phyloP scores from a whole-genome alignment of 768 basidiomycete genomes.

The Pleurotus tuoliensis region DNA sequence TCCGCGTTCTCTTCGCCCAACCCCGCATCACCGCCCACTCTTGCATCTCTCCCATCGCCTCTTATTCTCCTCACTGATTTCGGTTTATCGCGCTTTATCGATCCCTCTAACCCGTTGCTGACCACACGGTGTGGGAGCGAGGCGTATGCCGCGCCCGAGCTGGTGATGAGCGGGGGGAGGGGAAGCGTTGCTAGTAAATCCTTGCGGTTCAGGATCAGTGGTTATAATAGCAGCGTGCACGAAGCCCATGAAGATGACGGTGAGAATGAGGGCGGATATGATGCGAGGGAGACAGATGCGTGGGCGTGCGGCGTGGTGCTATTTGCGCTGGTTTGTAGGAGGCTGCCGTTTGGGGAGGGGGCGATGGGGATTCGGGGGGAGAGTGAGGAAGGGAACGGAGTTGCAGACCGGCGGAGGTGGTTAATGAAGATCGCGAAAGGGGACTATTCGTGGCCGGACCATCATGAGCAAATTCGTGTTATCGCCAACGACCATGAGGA shows the following conservation, averaged over 20 bases:
- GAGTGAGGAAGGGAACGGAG: slow-evolving; percentile 22
- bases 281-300: slow-evolving; percentile 80
- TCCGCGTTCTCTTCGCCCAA: slow-evolving; percentile 14
- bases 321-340: slow-evolving; percentile 67
- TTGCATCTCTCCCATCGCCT: slow-evolving; percentile 42
- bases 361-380: slow-evolving; percentile 38
- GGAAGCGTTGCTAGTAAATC: slow-evolving; percentile 13
- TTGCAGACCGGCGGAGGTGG: slow-evolving; percentile 47
- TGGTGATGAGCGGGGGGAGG: slow-evolving; percentile 45
- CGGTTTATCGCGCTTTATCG: slow-evolving; percentile 83
- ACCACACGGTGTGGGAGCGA: slow-evolving; percentile 85
- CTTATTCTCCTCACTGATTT: slow-evolving; percentile 87
- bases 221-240: neutral
- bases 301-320: slow-evolving; percentile 92
- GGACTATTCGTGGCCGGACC: slow-evolving; percentile 69
- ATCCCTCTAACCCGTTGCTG: slow-evolving; percentile 56
- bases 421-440: slow-evolving; percentile 79
- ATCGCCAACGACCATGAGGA: slow-evolving; percentile 9
- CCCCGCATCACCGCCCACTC: slow-evolving; percentile 28
- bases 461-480: slow-evolving; percentile 8
- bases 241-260: neutral
- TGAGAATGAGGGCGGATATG: slow-evolving; percentile 23
- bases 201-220: neutral
- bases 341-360: slow-evolving; percentile 70
- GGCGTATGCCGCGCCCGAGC: slow-evolving; percentile 81